A percentile compares a stretch with the other conserved stretches of the same genome.
phyloP scores from a whole-genome alignment of 2,329 filamentous ascomycete species.

The Pleoardoris graminearum region DNA sequence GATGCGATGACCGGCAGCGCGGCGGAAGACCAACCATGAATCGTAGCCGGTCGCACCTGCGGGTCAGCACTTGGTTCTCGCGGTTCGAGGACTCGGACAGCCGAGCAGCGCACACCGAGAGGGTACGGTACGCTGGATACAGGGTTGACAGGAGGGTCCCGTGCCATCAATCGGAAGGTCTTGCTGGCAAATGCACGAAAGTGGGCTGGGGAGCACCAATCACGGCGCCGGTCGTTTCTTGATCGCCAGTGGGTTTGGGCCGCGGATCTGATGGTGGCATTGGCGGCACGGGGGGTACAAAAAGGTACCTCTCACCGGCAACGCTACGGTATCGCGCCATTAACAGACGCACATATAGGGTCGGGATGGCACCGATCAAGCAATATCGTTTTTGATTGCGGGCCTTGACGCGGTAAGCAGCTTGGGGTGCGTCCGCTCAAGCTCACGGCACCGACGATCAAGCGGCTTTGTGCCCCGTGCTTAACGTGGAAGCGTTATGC shows the following conservation, averaged over 20 bases:
- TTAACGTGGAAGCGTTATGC: constrained; percentile 41
- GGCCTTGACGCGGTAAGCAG: constrained; percentile 37
- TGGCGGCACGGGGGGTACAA: constrained; percentile 34
- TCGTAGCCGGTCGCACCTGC: constrained; percentile 22
- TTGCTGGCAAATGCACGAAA: constrained; percentile 28
- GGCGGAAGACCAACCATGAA: constrained; percentile 22
- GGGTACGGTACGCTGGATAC: constrained; percentile 18
- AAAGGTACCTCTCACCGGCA: constrained; percentile 40
- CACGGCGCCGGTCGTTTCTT: constrained; percentile 28
- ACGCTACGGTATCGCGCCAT: constrained; percentile 32
- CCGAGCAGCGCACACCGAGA: constrained; percentile 23
- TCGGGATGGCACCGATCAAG: constrained; percentile 39
- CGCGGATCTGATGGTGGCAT: constrained; percentile 26
- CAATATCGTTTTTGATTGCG: constrained; percentile 46
- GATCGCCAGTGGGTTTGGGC: constrained; percentile 26
- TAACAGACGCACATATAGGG: constrained; percentile 33
- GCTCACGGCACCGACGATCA: constrained; percentile 41
- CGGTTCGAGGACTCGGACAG: constrained; percentile 16
- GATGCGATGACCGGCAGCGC: constrained; percentile 40
- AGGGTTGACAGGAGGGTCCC: constrained; percentile 29
- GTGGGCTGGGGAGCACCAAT: constrained; percentile 34
- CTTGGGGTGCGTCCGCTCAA: constrained; percentile 40
- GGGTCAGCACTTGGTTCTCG: constrained; percentile 19
- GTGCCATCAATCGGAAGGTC: constrained; percentile 29
- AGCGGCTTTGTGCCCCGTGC: constrained; percentile 41